These are phyloP conservation scores for Lipomyces mesembrius DNA, from an alignment of 805 yeast genomes.

Conservation along the genomic window DNA sequence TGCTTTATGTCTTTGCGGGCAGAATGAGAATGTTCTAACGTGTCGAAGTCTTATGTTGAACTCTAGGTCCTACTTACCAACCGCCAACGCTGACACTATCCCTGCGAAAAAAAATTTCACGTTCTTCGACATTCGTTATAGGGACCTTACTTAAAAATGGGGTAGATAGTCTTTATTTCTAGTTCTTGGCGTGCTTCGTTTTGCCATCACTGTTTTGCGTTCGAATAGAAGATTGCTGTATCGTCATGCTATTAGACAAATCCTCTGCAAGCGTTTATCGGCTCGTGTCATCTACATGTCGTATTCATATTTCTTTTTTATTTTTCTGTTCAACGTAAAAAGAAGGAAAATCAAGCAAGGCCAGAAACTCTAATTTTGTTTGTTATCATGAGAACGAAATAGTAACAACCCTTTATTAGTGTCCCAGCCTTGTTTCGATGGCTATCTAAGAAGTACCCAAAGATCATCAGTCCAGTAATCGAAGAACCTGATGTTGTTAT, in stretches of 20 bases:
- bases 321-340: conserved; percentile 18
- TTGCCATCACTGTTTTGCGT: conserved; percentile 5
- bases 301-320: neutral
- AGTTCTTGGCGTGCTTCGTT: conserved; percentile 4
- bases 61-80: neutral
- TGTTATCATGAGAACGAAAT: conserved; percentile 1
- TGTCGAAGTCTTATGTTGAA: conserved; percentile 8
- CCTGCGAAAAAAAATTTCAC: no score
- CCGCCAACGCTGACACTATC: neutral
- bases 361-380: conserved; percentile 8
- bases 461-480: conserved; percentile 85
- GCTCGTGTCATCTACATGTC: no score
- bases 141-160: conserved; percentile 11
- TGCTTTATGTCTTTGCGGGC: neutral
- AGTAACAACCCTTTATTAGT: conserved; percentile 47
- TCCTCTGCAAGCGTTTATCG: neutral
- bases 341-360: neutral
- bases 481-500: conserved; percentile 65
- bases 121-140: neutral
- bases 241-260: neutral
- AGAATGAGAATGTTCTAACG: neutral
- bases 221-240: neutral
- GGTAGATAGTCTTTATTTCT: conserved; percentile 12
- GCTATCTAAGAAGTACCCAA: conserved; percentile 91
- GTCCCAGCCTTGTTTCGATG: conserved; percentile 98